phyloP scores from a whole-genome alignment of 371 early-diverging fungal genomes.

The Chytridium lagenaria region DNA sequence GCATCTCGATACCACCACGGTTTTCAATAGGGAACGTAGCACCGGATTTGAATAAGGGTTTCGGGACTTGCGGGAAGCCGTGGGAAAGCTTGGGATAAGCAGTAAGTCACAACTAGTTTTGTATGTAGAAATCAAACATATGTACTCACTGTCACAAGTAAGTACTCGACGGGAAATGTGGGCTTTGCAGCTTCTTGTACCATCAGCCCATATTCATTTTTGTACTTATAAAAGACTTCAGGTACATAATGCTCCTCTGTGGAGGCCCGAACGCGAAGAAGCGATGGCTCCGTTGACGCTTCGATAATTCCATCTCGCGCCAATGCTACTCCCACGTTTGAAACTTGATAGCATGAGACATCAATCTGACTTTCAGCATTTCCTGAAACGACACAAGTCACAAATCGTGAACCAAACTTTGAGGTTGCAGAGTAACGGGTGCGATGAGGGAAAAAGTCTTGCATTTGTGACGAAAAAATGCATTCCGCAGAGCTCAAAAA shows the following conservation, averaged over 20 bases:
- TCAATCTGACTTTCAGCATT: conserved; percentile 83
- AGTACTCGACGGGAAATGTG: conserved; percentile 95
- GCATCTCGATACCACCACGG: conserved; percentile 54
- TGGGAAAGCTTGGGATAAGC: conserved; percentile 74
- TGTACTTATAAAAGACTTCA: conserved; percentile 94
- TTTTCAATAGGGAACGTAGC: conserved; percentile 78
- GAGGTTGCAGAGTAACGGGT: conserved; percentile 77
- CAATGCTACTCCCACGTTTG: conserved; percentile 90
- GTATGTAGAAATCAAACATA: background rate
- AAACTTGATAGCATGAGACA: conserved; percentile 90
- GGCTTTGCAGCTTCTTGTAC: conserved; percentile 86
- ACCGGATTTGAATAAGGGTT: conserved; percentile 72
- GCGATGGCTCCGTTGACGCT: conserved; percentile 84
- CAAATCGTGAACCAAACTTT: conserved; percentile 89
- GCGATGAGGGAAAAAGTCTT: conserved; percentile 76
- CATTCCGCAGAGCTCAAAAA: conserved; percentile 95
- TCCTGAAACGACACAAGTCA: conserved; percentile 85
- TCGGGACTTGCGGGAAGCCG: conserved; percentile 87
- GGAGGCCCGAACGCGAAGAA: conserved; percentile 86
- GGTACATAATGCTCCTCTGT: conserved; percentile 86
- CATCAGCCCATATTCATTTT: conserved; percentile 88
- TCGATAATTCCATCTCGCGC: conserved; percentile 91
- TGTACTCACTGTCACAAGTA: conserved; percentile 83
- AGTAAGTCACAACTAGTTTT: conserved; percentile 7
- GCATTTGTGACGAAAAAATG: conserved; percentile 89